phyloP scores from a whole-genome alignment of 1,284 basidiomycete species.

The Chalciporus sp. region DNA sequence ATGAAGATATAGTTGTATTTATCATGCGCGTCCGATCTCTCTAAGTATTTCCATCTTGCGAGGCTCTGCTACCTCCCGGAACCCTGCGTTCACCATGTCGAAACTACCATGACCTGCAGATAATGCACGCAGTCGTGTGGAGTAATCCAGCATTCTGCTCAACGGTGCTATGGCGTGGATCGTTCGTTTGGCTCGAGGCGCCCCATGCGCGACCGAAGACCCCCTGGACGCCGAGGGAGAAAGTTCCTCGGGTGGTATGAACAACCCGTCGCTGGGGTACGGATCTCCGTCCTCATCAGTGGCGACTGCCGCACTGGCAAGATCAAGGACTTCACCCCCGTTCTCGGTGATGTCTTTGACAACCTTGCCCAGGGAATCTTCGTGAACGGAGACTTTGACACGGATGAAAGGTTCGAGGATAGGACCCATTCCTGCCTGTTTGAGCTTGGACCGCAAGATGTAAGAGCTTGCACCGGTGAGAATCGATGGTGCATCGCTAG shows the following conservation, averaged over 20 bases:
- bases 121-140: conserved; percentile 73
- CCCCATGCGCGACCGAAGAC: conserved; percentile 29
- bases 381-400: conserved; percentile 65
- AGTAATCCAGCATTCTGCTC: conserved; percentile 80
- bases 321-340: conserved; percentile 70
- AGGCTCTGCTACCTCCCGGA: conserved; percentile 60
- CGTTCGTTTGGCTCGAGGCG: conserved; percentile 53
- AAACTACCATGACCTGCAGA: conserved; percentile 83
- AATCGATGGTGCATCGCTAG: conserved; percentile 48
- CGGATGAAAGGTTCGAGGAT: conserved; percentile 75
- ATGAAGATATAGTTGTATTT: conserved; percentile 13
- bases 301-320: conserved; percentile 43
- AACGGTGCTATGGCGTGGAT: conserved; percentile 75
- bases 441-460: conserved; percentile 61
- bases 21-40: conserved; percentile 72
- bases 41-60: conserved; percentile 69
- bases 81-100: conserved; percentile 78
- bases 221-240: conserved; percentile 61
- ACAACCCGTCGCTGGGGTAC: conserved; percentile 62
- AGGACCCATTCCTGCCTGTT: conserved; percentile 62
- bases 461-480: conserved; percentile 67
- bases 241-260: conserved; percentile 71
- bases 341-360: conserved; percentile 78
- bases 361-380: conserved; percentile 69
- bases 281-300: conserved; percentile 50